These are phyloP conservation scores for Porphyrellus cyaneotinctus DNA, from an alignment of 768 basidiomycete species.

Conservation along the genomic window DNA sequence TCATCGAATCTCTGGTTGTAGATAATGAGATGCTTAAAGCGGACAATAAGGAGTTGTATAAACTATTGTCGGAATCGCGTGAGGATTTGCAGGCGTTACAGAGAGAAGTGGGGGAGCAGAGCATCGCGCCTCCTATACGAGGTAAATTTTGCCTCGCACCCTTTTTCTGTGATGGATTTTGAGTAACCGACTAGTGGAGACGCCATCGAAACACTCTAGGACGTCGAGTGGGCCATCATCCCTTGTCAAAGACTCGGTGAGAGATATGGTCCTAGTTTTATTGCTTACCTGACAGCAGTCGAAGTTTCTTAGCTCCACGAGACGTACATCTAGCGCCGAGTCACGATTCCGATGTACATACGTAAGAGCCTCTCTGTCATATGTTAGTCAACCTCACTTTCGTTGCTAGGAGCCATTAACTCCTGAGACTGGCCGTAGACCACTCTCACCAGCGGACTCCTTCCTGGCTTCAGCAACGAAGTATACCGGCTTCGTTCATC, in stretches of 20 bases:
- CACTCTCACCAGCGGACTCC: conserved; percentile 42
- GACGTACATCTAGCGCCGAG: conserved; percentile 37
- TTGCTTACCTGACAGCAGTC: conserved; percentile 23
- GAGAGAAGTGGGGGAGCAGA: conserved; percentile 73
- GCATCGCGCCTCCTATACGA: conserved; percentile 45
- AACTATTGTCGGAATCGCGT: conserved; percentile 66
- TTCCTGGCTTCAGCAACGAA: conserved; percentile 24
- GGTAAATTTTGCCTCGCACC: conserved; percentile 28
- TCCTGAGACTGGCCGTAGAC: conserved; percentile 40
- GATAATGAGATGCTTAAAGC: conserved; percentile 81
- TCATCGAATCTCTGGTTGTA: conserved; percentile 80
- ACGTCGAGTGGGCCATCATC: conserved; percentile 44
- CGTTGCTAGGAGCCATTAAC: conserved; percentile 40
- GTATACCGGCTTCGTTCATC: conserved; percentile 24
- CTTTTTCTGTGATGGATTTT: background rate
- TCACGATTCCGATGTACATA: conserved; percentile 28
- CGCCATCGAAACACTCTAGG: conserved; percentile 38
- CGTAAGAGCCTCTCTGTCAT: conserved; percentile 27
- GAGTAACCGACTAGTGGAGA: conserved; percentile 23
- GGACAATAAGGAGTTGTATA: conserved; percentile 77
- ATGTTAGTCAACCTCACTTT: conserved; percentile 8
- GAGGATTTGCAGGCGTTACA: conserved; percentile 70
- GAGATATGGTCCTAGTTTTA: conserved; percentile 31
- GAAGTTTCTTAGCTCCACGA: conserved; percentile 21
- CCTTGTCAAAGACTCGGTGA: conserved; percentile 41